Evolutionary conservation across 2,329 filamentous ascomycete genomes (phyloP), one percentile per base, ranked within the genome.

Genomic region (Exophiala sp.): DNA sequence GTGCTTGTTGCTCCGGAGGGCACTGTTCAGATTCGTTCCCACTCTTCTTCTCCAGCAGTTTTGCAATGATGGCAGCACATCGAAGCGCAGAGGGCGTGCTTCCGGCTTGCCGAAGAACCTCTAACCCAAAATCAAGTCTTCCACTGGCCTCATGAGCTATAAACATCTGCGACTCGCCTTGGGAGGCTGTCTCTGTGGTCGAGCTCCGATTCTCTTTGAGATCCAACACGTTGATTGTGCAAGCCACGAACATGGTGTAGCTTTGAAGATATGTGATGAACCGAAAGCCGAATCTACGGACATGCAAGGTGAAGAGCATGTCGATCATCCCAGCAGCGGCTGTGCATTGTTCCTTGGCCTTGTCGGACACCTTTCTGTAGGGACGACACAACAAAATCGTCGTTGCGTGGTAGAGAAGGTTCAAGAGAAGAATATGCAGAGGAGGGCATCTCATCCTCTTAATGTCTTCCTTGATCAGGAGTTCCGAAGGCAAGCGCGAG

Each of bases 381-480:
- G 73, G 72, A 10, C 82, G 75, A 61, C 83, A 80, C 0, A 84
- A 71, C 2, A 85, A 72, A 34, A 85, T 84, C 57, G 79, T 81
- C 52, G 82, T 78, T 0, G 80, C 81, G 55, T 83, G 79, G 53
- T 83, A 85, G 3, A 84, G 66, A 42, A 78, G 80, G 60, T 81
- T 84, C 47, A 42, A 44, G 9, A 44, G 29, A 18, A 38, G 9
- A 16, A 55, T 50, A 32, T 57, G 51, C 9, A 50, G 41, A 14
- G 51, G 52, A 21, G 52, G 49, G 45, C 65, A 72, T 60, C 72
- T 24, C 33, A 47, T 36, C 14, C 34, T 24, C 18, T 21, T 36
- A 12, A 18, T 38, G 9, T 24, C 44, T 10, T 82, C 78, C 83
- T 83, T 46, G 3, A 50, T 38, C 32, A 50, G 44, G 82, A 66